Evolutionary conservation across 23 red algal genomes (phyloP).

Genomic region (Pyropia yezoensis): DNA sequence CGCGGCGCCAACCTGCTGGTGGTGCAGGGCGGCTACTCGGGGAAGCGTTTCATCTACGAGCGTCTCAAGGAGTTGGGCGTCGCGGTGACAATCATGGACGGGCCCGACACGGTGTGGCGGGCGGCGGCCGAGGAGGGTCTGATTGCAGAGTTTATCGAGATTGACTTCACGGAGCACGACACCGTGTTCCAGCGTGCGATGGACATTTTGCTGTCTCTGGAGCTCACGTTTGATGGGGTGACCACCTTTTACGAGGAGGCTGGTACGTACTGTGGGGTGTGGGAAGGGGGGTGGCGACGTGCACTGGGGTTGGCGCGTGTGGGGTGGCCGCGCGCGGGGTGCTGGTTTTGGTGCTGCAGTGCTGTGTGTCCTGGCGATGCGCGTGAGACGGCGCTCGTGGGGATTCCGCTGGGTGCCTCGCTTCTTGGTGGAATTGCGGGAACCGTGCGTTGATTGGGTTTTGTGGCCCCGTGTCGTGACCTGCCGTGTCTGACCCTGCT

Average conservation of each 20-base stretch:
- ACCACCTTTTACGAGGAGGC: conserved; percentile 92
- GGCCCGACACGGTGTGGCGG: conserved; percentile 61
- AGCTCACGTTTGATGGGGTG: conserved; percentile 68
- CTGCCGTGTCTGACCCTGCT: too few relatives aligned
- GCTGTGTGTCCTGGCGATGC: too few relatives aligned
- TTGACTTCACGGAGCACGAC: conserved; percentile 74
- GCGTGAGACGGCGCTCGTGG: too few relatives aligned
- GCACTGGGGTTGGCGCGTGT: too few relatives aligned
- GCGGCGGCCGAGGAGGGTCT: conserved; percentile 33
- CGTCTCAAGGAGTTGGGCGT: conserved; percentile 63
- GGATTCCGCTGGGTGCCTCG: too few relatives aligned
- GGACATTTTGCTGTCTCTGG: conserved; percentile 29
- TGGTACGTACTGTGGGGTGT: too few relatives aligned
- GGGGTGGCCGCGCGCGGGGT: too few relatives aligned
- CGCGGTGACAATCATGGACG: conserved; percentile 79
- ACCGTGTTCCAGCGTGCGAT: conserved; percentile 51
- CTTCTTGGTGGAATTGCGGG: too few relatives aligned
- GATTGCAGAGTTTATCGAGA: conserved; percentile 63
- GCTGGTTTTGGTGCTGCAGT: too few relatives aligned
- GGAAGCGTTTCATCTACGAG: conserved; percentile 91
- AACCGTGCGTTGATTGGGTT: too few relatives aligned
- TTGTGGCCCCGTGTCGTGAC: too few relatives aligned
- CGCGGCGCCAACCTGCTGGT: conserved; percentile 79
- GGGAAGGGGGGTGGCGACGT: too few relatives aligned
- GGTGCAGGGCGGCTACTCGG: conserved; percentile 76